Conservation (phyloP, 768 basidiomycete genomes). For the Leucocoprinus birnbaumii region DNA sequence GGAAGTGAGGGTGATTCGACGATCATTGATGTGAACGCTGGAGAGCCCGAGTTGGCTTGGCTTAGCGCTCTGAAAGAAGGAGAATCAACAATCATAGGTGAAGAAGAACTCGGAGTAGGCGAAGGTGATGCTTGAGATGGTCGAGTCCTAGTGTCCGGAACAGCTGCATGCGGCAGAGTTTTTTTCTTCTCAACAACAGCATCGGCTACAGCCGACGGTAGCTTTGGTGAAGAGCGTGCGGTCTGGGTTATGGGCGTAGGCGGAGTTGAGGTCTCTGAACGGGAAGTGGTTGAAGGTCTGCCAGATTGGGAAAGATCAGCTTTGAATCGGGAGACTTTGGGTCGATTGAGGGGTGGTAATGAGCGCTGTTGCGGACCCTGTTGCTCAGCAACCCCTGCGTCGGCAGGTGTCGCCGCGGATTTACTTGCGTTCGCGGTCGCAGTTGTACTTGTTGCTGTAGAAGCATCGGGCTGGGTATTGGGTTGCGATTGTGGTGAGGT, state of each 20-base stretch:
- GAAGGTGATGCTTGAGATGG: conserved; percentile 6
- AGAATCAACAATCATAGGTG: conserved; percentile 18
- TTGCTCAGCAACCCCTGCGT: not conserved
- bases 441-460: not conserved
- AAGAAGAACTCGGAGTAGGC: conserved; percentile 17
- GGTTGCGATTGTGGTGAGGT: conserved; percentile 16
- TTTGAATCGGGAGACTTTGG: conserved; percentile 50
- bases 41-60: not conserved
- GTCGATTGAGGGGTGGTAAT: conserved; percentile 29
- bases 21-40: not conserved
- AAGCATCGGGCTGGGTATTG: not conserved
- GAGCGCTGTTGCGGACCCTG: not conserved
- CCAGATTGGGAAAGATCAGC: conserved; percentile 32
- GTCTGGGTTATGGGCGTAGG: conserved; percentile 8
- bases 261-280: conserved; percentile 3
- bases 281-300: conserved; percentile 17
- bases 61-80: conserved; percentile 18
- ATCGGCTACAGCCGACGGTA: conserved; percentile 12
- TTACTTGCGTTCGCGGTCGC: not conserved
- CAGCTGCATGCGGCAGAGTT: not conserved
- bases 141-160: too few species aligned
- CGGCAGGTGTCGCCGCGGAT: not conserved
- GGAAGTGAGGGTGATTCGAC: conserved; percentile 13
- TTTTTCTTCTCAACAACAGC: conserved; percentile 5
- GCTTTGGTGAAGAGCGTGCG: conserved; percentile 32